Percentiles rank a stretch among this genome's conserved stretches.
These are phyloP conservation scores for Rhynchospora pubera DNA, from an alignment of 176 grass and related monocot species.

Conservation along the genomic window DNA sequence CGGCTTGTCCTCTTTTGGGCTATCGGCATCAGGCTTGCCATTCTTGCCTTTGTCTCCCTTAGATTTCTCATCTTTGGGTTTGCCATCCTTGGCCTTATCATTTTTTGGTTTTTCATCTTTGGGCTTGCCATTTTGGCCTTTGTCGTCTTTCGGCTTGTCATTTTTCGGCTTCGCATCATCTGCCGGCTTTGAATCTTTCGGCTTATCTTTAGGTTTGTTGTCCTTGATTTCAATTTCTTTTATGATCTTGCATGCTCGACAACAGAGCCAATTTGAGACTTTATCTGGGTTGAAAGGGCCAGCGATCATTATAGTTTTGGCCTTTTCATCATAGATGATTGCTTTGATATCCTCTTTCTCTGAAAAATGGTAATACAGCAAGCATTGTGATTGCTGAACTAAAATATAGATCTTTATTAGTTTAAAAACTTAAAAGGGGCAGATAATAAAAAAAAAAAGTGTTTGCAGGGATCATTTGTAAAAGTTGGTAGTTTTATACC, in stretches of 20 bases:
- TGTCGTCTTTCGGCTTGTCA: slow-evolving; percentile 21
- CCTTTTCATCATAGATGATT: slow-evolving; percentile 68
- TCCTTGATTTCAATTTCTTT: slow-evolving; percentile 51
- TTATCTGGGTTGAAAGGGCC: slow-evolving; percentile 63
- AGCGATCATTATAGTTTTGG: slow-evolving; percentile 43
- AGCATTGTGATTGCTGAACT: neutral
- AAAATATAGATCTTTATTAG: neutral
- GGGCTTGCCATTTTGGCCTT: neutral
- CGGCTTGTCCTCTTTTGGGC: slow-evolving; percentile 17
- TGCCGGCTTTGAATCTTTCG: neutral
- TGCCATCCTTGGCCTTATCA: slow-evolving; percentile 8
- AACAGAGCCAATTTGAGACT: slow-evolving; percentile 41
- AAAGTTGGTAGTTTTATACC: slow-evolving; percentile 25
- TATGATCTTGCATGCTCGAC: slow-evolving; percentile 63
- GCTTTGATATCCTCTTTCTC: slow-evolving; percentile 45
- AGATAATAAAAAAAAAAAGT: neutral
- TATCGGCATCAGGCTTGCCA: slow-evolving; percentile 1
- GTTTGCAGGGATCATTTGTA: neutral
- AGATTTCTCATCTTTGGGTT: slow-evolving; percentile 26
- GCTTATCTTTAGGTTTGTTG: slow-evolving; percentile 30
- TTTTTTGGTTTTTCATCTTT: slow-evolving; percentile 16
- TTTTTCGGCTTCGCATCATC: slow-evolving; percentile 27
- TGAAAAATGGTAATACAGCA: neutral
- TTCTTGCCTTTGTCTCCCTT: slow-evolving; percentile 24
- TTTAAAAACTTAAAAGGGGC: neutral